A percentile compares a stretch with the other conserved stretches of the same genome.
These are phyloP conservation scores for Gigaspora rosea DNA, from an alignment of 192 early-diverging fungal species.

Conservation along the genomic window DNA sequence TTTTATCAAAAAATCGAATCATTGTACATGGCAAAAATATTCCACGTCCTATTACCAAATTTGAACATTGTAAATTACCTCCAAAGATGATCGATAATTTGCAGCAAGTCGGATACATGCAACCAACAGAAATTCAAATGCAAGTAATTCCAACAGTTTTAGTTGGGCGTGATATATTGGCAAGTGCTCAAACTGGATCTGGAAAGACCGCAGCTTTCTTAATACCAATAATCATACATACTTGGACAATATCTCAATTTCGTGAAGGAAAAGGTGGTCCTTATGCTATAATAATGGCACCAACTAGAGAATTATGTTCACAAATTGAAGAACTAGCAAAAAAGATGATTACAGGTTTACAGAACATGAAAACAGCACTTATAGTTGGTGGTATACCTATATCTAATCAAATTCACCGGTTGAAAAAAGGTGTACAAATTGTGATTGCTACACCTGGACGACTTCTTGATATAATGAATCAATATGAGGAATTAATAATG, in stretches of 20 bases:
- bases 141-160: slow-evolving; percentile 44
- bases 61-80: slow-evolving; percentile 49
- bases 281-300: slow-evolving; percentile 49
- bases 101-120: slow-evolving; percentile 30
- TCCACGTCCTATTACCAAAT: slow-evolving; percentile 46
- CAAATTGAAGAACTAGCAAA: slow-evolving; percentile 54
- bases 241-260: slow-evolving; percentile 34
- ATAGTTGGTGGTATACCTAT: slow-evolving; percentile 59
- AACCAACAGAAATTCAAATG: slow-evolving; percentile 43
- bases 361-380: slow-evolving; percentile 55
- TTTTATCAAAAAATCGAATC: slow-evolving; percentile 43
- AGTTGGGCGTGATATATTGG: slow-evolving; percentile 52
- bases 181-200: slow-evolving; percentile 51
- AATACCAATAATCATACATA: slow-evolving; percentile 49
- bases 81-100: slow-evolving; percentile 43
- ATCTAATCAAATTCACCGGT: slow-evolving; percentile 53
- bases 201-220: slow-evolving; percentile 56
- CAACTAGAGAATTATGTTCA: slow-evolving; percentile 54
- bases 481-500: slow-evolving; percentile 39
- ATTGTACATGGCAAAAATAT: slow-evolving; percentile 41
- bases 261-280: slow-evolving; percentile 37
- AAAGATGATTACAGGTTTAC: slow-evolving; percentile 39
- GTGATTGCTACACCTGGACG: slow-evolving; percentile 60
- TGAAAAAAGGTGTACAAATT: slow-evolving; percentile 58
- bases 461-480: slow-evolving; percentile 47